A percentile compares a stretch with the other conserved stretches of the same genome.
These are phyloP conservation scores for Fragaria nilgerrensis DNA, from an alignment of 306 rosid species.

Conservation along the genomic window DNA sequence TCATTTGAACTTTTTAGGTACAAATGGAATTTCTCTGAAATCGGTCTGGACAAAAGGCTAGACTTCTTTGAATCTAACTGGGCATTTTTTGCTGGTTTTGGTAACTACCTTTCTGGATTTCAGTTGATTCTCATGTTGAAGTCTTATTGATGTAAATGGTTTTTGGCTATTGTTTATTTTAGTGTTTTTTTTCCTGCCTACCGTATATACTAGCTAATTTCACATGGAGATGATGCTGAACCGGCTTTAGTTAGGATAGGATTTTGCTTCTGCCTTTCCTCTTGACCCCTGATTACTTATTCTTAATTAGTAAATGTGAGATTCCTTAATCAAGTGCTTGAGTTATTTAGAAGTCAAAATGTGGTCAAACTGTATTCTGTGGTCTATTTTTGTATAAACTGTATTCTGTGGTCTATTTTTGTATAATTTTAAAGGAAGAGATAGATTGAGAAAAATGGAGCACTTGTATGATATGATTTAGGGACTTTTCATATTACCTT, in stretches of 20 bases:
- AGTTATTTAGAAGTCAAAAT: not conserved
- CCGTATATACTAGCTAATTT: not conserved
- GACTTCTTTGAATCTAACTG: slow-evolving; percentile 82
- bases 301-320: not conserved
- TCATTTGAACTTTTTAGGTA: slow-evolving; percentile 50
- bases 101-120: slow-evolving; percentile 35
- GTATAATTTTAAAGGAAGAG: not conserved
- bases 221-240: not conserved
- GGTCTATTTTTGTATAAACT: not conserved
- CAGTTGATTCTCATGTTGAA: slow-evolving; percentile 1
- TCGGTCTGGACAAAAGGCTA: slow-evolving; percentile 73
- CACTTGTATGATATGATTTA: not conserved
- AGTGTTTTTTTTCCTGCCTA: not conserved
- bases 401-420: not conserved
- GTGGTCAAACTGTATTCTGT: not conserved
- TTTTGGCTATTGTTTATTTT: not conserved
- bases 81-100: slow-evolving; percentile 96
- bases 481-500: not conserved
- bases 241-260: not conserved
- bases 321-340: not conserved
- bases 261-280: not conserved
- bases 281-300: not conserved
- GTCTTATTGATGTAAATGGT: not conserved
- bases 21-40: slow-evolving; percentile 87
- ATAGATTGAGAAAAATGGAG: not conserved